Evolutionary conservation across 768 basidiomycete species (phyloP), one percentile per base, ranked within the genome.

Genomic region (Pluteus cervinus): DNA sequence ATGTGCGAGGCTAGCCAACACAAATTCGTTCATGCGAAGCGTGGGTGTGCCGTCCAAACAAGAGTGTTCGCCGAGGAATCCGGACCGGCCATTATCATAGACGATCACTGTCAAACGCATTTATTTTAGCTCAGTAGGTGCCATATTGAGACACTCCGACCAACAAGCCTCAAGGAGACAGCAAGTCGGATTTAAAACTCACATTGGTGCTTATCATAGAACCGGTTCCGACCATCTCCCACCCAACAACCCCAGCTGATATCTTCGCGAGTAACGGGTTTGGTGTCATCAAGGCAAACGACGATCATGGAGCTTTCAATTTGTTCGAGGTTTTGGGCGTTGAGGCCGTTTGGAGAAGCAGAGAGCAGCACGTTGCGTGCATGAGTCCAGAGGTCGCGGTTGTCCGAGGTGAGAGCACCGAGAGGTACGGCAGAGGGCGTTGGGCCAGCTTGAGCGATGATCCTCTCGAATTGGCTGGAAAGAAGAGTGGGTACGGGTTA

Each of bases 151-250:
- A 8, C 9, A 23, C 21, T 25, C 12, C 20, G 8, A 30, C 21
- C 9, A 16, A 26, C 16, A 40, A 22, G 14, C 11, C 2, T 15
- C 16, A 4, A 28, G 30, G 22, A 17, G 11, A 12, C 30, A 12
- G n/a, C 14, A 21, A 29, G 20, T 37, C 3, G 18, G 12, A 29
- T 16, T 31, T 17, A n/a, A 28, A 4, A 69, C 83, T 23, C 55
- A 91, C 89, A 52, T 54, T 98, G 88, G 54, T 98, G 94, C 61
- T 99, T 99, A 68, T 98, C 96, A 54, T 82, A 97, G 71, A 86
- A 99, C 42, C 94, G 68, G 57, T 94, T 96, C 34, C 79, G 68
- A 16, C 90, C 93, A 48, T 94, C 76, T 22, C 92, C 94, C 16
- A 81, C 81, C 92, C 94, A 97, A 33, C 79, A 76, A 14, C 62